Evolutionary conservation across 2,329 filamentous ascomycete species (phyloP), one percentile per base, ranked within the genome.

Genomic region (Mollisiaceae sp.): DNA sequence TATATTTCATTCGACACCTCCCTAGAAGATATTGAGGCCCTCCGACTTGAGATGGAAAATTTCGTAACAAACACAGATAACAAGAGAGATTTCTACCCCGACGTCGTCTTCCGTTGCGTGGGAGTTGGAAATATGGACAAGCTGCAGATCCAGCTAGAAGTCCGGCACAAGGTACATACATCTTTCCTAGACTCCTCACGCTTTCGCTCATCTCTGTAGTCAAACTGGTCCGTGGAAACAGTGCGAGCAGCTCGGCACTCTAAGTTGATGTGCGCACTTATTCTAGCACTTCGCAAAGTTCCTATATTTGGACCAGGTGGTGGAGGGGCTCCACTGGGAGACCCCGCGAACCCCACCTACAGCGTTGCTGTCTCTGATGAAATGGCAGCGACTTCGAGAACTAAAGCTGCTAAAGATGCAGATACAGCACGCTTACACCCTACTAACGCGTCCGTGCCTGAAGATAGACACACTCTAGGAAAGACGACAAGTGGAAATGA

Each of bases 201-300:
- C 50, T 27, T 6, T 24, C 9, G 18, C 55, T 59, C 8, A 59
- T 24, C 4, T 11, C 12, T 3, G 2, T 54, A 63, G 50, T 92
- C 90, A 64, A 93, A 93, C 79, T 93, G 91, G 91, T 86, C 91
- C 70, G 91, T 97, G 77, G 93, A 96, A 70, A 83, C 85, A 1
- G 85, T 97, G 39, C 89, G 93, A 50, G 88, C 89, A 15, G 85
- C 89, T 8, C 88, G 93, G 60, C 89, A 93, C 67, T 95, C 91
- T 77, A 97, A 97, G 79, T 97, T 97, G 80, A 95, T 97, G 87
- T 97, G 93, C 75, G 94, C 94, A 0, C 82, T 97, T 67, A 88
- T 94, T 1, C 78, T 92, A 9, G 92, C 93, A 1, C 81, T 97
- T 67, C 91, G 92, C 79, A 92, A 89, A 79, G 85, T 97, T 20